Evolutionary conservation across 495 filamentous ascomycete genomes (phyloP), one percentile per base, ranked within the genome.

Genomic region (Penicillium parvum): DNA sequence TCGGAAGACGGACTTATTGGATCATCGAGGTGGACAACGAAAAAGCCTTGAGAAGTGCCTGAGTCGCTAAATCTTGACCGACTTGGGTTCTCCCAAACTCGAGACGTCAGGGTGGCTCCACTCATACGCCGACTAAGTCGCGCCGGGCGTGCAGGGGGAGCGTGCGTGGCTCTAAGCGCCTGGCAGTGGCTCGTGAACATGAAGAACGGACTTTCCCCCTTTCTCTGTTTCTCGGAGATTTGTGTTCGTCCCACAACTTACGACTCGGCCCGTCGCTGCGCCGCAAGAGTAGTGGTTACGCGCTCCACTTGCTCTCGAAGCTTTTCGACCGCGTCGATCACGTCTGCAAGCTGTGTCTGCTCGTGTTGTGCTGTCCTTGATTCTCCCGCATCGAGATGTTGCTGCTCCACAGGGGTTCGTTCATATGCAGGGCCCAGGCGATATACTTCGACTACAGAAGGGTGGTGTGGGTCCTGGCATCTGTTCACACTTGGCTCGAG

Each of bases 241-340:
- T n/a, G n/a, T n/a, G n/a, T n/a, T n/a, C n/a, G n/a, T n/a, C n/a
- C n/a, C n/a, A n/a, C n/a, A n/a, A n/a, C n/a, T n/a, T n/a, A n/a
- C n/a, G n/a, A 30, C 16, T 27, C 21, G 49, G 28, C 35, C 32
- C 47, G 50, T 20, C 52, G 53, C 26, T 60, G 55, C 21, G 54
- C 38, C 12, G 57, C 49, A 34, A 61, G 18, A 7, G 52, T 52
- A 17, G 61, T 53, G 12, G 50, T 52, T 21, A 63, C 54, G 42
- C 61, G 61, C 49, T 66, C 67, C 57, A 69, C 62, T 53, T 71
- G 65, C 30, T 39, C 53, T 42, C 64, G 64, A 39, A 71, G 53
- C 44, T 57, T 60, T 57, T 71, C 65, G 40, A 71, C 45, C 30
- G 63, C 61, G 50, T 64, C 57, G 48, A 68, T 58, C 56, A 69